These are phyloP conservation scores for Marasmius sp. DNA, from an alignment of 1,284 basidiomycete species.

Conservation along the genomic window DNA sequence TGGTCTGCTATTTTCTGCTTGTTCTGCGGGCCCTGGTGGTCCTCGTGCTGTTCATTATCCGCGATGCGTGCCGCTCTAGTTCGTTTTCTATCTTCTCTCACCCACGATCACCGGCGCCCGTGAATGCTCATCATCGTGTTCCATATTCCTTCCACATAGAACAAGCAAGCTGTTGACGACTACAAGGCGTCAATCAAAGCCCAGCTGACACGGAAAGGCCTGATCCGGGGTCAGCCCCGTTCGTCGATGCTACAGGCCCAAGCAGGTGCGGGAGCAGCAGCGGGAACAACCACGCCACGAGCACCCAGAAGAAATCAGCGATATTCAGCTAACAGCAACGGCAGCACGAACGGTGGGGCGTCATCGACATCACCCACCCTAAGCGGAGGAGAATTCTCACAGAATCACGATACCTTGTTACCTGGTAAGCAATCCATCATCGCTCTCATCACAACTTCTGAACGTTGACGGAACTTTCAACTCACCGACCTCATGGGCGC, in stretches of 20 bases:
- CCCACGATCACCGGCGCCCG: conserved; percentile 1
- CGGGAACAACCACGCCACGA: not conserved
- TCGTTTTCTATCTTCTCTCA: conserved; percentile 9
- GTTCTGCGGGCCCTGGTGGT: too few relatives aligned
- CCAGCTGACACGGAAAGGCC: conserved; percentile 69
- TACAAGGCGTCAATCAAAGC: conserved; percentile 84
- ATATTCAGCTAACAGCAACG: conserved; percentile 18
- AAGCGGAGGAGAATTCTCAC: not conserved
- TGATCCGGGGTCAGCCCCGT: conserved; percentile 78
- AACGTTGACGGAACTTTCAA: too few relatives aligned
- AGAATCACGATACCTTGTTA: conserved; percentile 30
- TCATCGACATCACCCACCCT: too few relatives aligned
- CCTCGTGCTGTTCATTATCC: too few relatives aligned
- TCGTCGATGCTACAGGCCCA: conserved; percentile 44
- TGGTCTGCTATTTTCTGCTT: too few relatives aligned
- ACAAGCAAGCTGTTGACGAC: conserved; percentile 76
- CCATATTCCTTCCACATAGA: conserved; percentile 39
- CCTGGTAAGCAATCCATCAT: conserved; percentile 31
- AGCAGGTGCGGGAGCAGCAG: conserved; percentile 19
- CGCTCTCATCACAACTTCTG: not conserved
- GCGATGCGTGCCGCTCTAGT: conserved; percentile 1
- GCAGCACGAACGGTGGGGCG: conserved; percentile 9
- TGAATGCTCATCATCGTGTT: conserved; percentile 7
- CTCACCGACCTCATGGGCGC: not conserved
- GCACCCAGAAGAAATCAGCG: conserved; percentile 3